Evolutionary conservation across 2,329 filamentous ascomycete genomes (phyloP).

Genomic region (Aspergillus neotritici): DNA sequence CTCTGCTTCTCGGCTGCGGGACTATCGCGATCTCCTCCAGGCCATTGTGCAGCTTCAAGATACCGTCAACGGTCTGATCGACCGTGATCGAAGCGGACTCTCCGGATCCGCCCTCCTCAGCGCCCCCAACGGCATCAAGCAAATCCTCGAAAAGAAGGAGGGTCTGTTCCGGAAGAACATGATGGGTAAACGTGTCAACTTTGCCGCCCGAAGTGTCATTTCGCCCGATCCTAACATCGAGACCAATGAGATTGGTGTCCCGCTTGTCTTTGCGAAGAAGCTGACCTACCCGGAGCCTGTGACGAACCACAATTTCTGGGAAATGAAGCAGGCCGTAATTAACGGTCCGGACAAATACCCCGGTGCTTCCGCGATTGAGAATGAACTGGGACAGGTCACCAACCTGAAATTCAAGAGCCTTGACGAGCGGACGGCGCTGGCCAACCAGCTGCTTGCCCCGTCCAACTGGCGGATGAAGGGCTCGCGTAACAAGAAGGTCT

Average conservation of each 20-base stretch:
- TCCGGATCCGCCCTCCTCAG: constrained; percentile 70
- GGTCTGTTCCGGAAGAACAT: constrained; percentile 98
- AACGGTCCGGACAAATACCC: constrained; percentile 94
- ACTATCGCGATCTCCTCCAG: constrained; percentile 71
- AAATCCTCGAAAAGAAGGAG: constrained; percentile 97
- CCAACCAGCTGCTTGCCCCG: constrained; percentile 86
- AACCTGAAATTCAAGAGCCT: constrained; percentile 79
- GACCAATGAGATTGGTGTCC: constrained; percentile 97
- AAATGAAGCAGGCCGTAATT: constrained; percentile 91
- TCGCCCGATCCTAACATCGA: constrained; percentile 98
- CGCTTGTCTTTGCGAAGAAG: constrained; percentile 94
- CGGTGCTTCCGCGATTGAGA: constrained; percentile 88
- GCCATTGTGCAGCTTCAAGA: constrained; percentile 82
- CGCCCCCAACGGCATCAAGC: constrained; percentile 92
- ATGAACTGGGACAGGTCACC: constrained; percentile 87
- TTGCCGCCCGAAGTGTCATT: constrained; percentile 93
- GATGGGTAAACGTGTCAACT: constrained; percentile 99
- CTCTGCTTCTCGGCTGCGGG: constrained; percentile 48
- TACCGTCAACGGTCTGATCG: constrained; percentile 84
- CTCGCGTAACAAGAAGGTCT: constrained; percentile 87
- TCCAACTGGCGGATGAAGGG: constrained; percentile 69
- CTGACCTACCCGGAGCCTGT: constrained; percentile 96
- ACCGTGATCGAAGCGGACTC: constrained; percentile 78
- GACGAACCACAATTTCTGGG: constrained; percentile 93
- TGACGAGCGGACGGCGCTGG: constrained; percentile 81